Conservation (phyloP, 2,329 filamentous ascomycete genomes). For the Septoria linicola region DNA sequence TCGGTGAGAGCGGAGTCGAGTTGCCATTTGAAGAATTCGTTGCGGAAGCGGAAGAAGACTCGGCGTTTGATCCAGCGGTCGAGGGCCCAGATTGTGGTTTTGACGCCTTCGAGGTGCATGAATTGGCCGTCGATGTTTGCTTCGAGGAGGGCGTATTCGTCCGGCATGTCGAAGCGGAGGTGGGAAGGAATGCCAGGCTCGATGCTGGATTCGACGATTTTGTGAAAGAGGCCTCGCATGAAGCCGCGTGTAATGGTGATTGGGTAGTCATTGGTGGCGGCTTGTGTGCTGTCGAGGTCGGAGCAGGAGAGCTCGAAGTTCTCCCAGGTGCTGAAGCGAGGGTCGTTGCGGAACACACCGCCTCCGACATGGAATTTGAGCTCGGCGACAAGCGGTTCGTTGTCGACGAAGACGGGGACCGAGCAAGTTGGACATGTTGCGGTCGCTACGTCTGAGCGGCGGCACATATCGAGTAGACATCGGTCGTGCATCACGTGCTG, state of each 20-base stretch:
- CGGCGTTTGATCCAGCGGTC: slow-evolving; percentile 14
- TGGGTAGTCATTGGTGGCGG: neutral
- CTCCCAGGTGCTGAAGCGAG: slow-evolving; percentile 20
- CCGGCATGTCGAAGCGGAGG: neutral
- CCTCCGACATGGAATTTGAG: slow-evolving; percentile 8
- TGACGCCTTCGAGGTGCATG: slow-evolving; percentile 6
- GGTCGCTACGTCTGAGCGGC: neutral
- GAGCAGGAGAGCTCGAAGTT: slow-evolving; percentile 21
- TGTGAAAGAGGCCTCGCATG: slow-evolving; percentile 7
- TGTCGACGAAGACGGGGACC: slow-evolving; percentile 1
- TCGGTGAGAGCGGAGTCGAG: neutral
- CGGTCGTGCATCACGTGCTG: slow-evolving; percentile 6
- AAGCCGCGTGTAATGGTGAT: slow-evolving; percentile 8
- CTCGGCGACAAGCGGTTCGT: neutral
- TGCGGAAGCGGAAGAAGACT: slow-evolving; percentile 1
- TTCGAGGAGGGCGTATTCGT: slow-evolving; percentile 7
- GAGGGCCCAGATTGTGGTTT: slow-evolving; percentile 1
- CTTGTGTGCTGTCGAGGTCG: slow-evolving; percentile 15
- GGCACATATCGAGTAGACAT: slow-evolving; percentile 5
- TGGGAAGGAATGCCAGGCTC: slow-evolving; percentile 4
- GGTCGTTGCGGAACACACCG: slow-evolving; percentile 11
- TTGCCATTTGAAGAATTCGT: slow-evolving; percentile 1
- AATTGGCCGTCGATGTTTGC: neutral
- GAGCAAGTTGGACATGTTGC: slow-evolving; percentile 7
- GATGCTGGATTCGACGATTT: neutral